A percentile compares a stretch with the other conserved stretches of the same genome.
Evolutionary conservation across 768 basidiomycete species (phyloP).

Genomic region (Trametes meyenii): DNA sequence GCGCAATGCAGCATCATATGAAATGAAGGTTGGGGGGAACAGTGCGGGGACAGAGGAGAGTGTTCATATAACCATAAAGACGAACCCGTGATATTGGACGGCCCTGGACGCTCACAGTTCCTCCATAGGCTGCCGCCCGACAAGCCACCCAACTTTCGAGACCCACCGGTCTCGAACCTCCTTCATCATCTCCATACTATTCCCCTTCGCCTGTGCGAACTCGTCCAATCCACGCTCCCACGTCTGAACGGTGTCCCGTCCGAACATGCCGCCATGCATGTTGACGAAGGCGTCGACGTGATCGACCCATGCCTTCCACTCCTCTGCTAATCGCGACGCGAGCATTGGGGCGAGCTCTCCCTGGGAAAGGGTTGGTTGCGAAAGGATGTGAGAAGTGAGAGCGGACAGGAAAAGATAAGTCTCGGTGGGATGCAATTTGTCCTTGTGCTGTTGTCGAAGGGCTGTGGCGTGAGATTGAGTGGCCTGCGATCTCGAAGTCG

Average conservation of each 20-base stretch:
- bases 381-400: conserved; percentile 66
- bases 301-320: conserved; percentile 81
- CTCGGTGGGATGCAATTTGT: conserved; percentile 72
- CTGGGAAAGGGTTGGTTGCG: conserved; percentile 69
- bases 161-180: conserved; percentile 69
- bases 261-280: conserved; percentile 77
- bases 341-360: conserved; percentile 58
- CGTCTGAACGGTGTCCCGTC: conserved; percentile 62
- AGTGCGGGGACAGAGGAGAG: background rate
- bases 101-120: conserved; percentile 30
- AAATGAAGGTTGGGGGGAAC: background rate
- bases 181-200: conserved; percentile 46
- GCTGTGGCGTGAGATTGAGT: conserved; percentile 44
- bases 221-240: conserved; percentile 76
- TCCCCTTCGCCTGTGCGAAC: conserved; percentile 56
- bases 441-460: conserved; percentile 57
- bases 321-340: conserved; percentile 64
- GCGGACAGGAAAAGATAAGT: conserved; percentile 71
- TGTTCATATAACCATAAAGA: conserved; percentile 19
- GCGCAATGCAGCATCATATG: background rate
- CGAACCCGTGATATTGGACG: background rate
- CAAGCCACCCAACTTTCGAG: conserved; percentile 76
- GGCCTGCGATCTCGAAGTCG: conserved; percentile 32
- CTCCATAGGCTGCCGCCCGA: conserved; percentile 50
- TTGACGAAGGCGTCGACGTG: conserved; percentile 73